Base-by-base conservation (phyloP, 495 filamentous ascomycete genomes). In the Hypoxylon crocopeplum region DNA sequence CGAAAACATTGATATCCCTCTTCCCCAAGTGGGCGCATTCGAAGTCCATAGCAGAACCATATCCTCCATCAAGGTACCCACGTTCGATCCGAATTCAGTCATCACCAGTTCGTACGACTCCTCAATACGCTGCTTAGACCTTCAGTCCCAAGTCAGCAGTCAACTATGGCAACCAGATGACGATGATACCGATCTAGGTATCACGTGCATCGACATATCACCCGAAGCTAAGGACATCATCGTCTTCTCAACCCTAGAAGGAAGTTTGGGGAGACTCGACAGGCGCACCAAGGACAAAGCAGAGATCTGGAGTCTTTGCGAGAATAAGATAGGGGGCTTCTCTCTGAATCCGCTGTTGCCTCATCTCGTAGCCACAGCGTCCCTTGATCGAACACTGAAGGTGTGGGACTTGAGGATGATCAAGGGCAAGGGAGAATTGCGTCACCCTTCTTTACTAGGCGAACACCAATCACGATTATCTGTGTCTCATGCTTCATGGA, bases 321-420 rank as follows among this genome's bases (percentile, higher is more conserved):
- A 96, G 45, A 93, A 94, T 73, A 98, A 98, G 67, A 97, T 98
- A 45, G 95, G 95, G 19, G 94, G 94, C 1, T 97, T 97, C 76
- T 87, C 85, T 0, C 67, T 97, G 2, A 85, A 93, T 58, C 94
- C 95, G 0, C 71, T 82, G 0, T 78, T 88, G 0, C 84, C 91
- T 0, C 86, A 98, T 70, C 84, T 94, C 32, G 68, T 94, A n/a
- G 91, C 93, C 1, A 98, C 94, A 0, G 93, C 92, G 5, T 93
- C 90, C 10, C 80, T 98, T 3, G 95, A 98, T 69, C 84, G 94
- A 2, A 93, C 86, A 3, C 76, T 98, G 55, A 90, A 92, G 56
- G 77, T 98, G 19, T 98, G 93, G 93, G 94, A 98, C 68, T 69
- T 97, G 27, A 84, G 94, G 29, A 95, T 93, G 68, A 82, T 98